Conservation (phyloP, 176 grass and related monocot genomes). For the Carex kokanica region DNA sequence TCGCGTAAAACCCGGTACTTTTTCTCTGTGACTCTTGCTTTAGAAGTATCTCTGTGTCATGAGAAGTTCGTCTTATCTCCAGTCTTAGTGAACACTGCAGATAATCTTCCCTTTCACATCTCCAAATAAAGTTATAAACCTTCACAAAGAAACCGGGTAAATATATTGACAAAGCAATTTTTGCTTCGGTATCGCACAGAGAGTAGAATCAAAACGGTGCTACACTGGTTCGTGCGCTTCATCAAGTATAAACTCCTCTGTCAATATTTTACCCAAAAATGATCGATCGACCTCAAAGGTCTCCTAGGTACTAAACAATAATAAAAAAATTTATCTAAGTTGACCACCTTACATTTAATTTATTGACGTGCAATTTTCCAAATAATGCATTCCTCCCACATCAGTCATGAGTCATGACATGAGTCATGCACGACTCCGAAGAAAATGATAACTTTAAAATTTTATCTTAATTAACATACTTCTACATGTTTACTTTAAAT, state of each 20-base stretch:
- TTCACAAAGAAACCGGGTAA: background rate
- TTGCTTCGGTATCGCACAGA: too few relatives aligned
- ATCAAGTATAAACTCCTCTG: too few relatives aligned
- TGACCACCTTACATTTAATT: background rate
- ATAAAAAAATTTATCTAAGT: background rate
- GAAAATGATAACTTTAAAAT: background rate
- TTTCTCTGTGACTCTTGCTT: constrained; percentile 10
- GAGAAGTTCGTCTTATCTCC: background rate
- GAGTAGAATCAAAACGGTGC: too few relatives aligned
- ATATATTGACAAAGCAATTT: background rate
- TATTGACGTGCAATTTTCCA: background rate
- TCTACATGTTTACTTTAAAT: too few relatives aligned
- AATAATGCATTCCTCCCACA: background rate
- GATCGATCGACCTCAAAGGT: background rate
- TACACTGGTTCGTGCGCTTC: too few relatives aligned
- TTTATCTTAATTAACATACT: too few relatives aligned
- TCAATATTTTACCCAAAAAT: background rate
- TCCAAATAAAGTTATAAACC: background rate
- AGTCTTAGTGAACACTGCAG: background rate
- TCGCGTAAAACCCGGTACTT: constrained; percentile 18
- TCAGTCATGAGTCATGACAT: too few relatives aligned
- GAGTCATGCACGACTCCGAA: background rate
- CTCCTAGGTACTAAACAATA: background rate
- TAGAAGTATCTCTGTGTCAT: constrained; percentile 19
- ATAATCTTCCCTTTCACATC: background rate